These are phyloP conservation scores for Lyophyllum atratum DNA, from an alignment of 768 basidiomycete genomes.

Conservation along the genomic window DNA sequence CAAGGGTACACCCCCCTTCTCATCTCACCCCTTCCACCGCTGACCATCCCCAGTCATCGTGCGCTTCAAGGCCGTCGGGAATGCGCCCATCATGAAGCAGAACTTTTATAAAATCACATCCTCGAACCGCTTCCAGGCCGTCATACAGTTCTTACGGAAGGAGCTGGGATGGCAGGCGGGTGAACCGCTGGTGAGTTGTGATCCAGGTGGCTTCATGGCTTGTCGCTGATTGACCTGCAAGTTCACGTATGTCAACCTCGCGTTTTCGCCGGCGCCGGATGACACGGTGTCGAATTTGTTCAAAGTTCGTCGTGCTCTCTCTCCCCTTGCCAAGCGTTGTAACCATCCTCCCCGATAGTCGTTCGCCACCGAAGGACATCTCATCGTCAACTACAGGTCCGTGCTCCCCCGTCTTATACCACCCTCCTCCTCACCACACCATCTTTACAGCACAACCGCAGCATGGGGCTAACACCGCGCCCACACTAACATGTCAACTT, in stretches of 20 bases:
- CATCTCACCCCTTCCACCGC: background rate
- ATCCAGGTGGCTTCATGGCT: slow-evolving; percentile 21
- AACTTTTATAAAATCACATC: slow-evolving; percentile 98
- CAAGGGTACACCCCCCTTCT: slow-evolving; percentile 53
- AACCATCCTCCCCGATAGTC: slow-evolving; percentile 45
- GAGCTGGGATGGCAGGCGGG: slow-evolving; percentile 86
- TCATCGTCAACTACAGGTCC: slow-evolving; percentile 92
- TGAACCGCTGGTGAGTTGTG: slow-evolving; percentile 69
- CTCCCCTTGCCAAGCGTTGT: background rate
- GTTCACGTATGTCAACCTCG: slow-evolving; percentile 52
- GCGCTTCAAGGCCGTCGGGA: slow-evolving; percentile 96
- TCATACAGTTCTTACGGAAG: slow-evolving; percentile 89
- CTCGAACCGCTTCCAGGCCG: slow-evolving; percentile 91
- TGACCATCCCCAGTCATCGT: slow-evolving; percentile 73
- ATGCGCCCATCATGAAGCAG: slow-evolving; percentile 98
- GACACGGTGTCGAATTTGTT: slow-evolving; percentile 79
- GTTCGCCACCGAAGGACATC: slow-evolving; percentile 84
- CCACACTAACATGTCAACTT: background rate
- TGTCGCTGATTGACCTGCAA: slow-evolving; percentile 11
- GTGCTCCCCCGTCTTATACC: slow-evolving; percentile 13
- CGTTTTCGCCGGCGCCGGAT: slow-evolving; percentile 83
- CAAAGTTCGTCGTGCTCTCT: slow-evolving; percentile 45
- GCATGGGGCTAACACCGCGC: slow-evolving; percentile 38
- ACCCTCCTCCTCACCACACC: background rate
- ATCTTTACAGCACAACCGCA: slow-evolving; percentile 38